Base-by-base conservation (phyloP, 306 rosid species). In the Lathyrus oleraceus region DNA sequence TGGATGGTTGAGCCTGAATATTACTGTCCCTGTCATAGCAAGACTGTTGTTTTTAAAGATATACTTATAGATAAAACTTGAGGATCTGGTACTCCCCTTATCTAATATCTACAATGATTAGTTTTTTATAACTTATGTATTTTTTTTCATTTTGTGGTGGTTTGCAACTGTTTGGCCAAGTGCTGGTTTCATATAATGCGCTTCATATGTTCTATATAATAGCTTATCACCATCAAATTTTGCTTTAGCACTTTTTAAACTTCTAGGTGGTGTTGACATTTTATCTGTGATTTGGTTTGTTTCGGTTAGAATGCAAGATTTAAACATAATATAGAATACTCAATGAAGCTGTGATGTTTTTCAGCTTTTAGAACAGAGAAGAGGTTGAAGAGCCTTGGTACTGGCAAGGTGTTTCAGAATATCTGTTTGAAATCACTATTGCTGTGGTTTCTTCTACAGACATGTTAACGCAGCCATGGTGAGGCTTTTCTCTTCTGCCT, bases 321-420 rank as follows among this genome's bases (percentile, higher is more conserved):
- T 10, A 21, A 10, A 53, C 32, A 10, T 53, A 4, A 20, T 38
- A 20, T 14, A 48, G 27, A 30, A 2, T 16, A 61, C 40, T 21
- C 12, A 14, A 48, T 39, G 63, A 63, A 62, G 72, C 71, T 16
- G 16, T 64, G 78, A 73, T 64, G 78, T 23, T 64, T 38, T 64
- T 52, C 65, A 27, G 21, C 71, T 25, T 62, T 73, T 52, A 39
- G 56, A 38, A 64, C 57, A 39, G 65, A 9, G 19, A 64, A 53
- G 23, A 44, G 71, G 36, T 68, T 73, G 17, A 64, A 64, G 48
- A 64, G 57, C 65, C 57, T 28, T 12, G 42, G 47, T 73, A 52
- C 36, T 73, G 71, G 78, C 78, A 8, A 25, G 78, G 78, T 73
- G 51, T 11, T 64, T 40, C 58, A 40, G 65, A 35, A 35, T 62